Percentiles rank a stretch among this genome's conserved stretches.
phyloP scores from a whole-genome alignment of 257 asterid genomes.

The Lavandula angustifolia region DNA sequence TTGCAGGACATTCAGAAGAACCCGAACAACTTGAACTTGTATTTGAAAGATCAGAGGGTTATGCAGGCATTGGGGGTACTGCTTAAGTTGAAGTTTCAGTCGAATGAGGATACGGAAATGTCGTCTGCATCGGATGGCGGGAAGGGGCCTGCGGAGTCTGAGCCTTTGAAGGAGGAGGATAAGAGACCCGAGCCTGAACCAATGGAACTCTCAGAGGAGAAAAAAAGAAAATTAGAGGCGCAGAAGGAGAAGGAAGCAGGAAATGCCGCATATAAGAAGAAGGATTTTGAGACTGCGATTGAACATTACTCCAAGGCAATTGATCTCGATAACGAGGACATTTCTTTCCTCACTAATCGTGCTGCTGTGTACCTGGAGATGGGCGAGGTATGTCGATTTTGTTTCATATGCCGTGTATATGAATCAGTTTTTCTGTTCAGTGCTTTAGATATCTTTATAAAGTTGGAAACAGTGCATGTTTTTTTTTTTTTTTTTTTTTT shows the following conservation, averaged over 20 bases:
- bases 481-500: no score
- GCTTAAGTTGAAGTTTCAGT: conserved; percentile 61
- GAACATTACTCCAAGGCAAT: conserved; percentile 68
- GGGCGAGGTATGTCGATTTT: conserved; percentile 68
- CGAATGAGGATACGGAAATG: conserved; percentile 52
- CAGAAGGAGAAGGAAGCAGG: conserved; percentile 88
- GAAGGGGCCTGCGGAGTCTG: conserved; percentile 54
- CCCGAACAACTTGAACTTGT: conserved; percentile 61
- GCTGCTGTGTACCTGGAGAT: conserved; percentile 96
- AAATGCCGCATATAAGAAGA: conserved; percentile 86
- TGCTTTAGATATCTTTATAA: not conserved
- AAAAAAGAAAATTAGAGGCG: conserved; percentile 56
- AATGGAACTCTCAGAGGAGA: conserved; percentile 49
- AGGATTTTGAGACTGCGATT: conserved; percentile 87
- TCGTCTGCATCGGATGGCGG: conserved; percentile 46
- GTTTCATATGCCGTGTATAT: no score
- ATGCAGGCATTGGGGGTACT: conserved; percentile 84
- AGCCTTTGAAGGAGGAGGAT: conserved; percentile 55
- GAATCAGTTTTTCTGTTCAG: no score
- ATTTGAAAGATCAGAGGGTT: conserved; percentile 83
- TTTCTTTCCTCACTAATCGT: conserved; percentile 83
- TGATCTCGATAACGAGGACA: conserved; percentile 74
- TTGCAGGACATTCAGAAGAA: conserved; percentile 89
- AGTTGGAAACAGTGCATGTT: no score
- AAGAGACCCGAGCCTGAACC: conserved; percentile 64